These are phyloP conservation scores for Ochetophila trinervis DNA, from an alignment of 306 rosid species.

Conservation along the genomic window DNA sequence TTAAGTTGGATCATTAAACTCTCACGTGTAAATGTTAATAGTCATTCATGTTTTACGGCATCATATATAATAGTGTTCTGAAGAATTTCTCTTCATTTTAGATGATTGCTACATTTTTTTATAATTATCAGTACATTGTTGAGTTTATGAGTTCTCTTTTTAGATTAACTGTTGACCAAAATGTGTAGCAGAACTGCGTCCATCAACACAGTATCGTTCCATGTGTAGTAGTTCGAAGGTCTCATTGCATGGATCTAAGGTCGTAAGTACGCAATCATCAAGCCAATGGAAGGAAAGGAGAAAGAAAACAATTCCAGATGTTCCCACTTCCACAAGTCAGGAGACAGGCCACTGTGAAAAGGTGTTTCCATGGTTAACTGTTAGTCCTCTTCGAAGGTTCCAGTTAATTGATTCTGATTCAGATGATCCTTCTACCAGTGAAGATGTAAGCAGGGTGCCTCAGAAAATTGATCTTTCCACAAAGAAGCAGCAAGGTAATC, in stretches of 20 bases:
- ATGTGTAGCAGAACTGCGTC: slow-evolving; percentile 23
- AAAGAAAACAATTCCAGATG: slow-evolving; percentile 40
- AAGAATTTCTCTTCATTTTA: neutral
- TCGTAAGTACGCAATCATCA: slow-evolving; percentile 34
- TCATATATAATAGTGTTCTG: neutral
- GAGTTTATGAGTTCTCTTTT: neutral
- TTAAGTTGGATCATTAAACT: neutral
- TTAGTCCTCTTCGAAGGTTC: slow-evolving; percentile 81
- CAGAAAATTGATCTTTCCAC: slow-evolving; percentile 21
- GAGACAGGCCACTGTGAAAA: slow-evolving; percentile 33
- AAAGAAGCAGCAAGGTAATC: slow-evolving; percentile 19
- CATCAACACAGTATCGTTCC: slow-evolving; percentile 34
- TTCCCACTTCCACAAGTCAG: slow-evolving; percentile 33
- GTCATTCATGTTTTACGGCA: too few relatives aligned
- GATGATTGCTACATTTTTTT: neutral
- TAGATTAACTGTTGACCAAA: slow-evolving; percentile 8
- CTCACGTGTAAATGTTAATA: too few relatives aligned
- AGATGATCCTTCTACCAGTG: slow-evolving; percentile 43
- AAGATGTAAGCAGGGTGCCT: slow-evolving; percentile 22
- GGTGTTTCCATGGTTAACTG: slow-evolving; percentile 49
- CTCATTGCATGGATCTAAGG: slow-evolving; percentile 50
- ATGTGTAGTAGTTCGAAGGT: slow-evolving; percentile 73
- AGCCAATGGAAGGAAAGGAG: slow-evolving; percentile 34
- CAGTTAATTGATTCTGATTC: slow-evolving; percentile 76
- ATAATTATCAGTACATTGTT: neutral